phyloP scores from a whole-genome alignment of 495 filamentous ascomycete genomes.

The Clavariopsis aquatica region DNA sequence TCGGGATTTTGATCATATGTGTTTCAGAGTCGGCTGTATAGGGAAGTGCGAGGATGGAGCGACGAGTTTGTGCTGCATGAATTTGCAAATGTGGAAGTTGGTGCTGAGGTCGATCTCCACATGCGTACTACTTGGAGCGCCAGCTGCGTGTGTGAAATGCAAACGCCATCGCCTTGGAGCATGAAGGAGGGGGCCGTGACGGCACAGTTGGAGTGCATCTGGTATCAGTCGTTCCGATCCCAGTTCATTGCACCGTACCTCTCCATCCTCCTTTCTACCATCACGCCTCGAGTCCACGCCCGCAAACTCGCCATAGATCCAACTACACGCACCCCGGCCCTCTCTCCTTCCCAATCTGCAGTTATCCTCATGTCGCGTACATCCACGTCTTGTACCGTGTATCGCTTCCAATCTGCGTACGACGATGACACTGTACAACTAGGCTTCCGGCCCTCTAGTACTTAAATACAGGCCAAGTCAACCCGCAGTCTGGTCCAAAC shows the following conservation, averaged over 20 bases:
- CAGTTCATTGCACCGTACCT: neutral
- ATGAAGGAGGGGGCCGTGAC: conserved; percentile 1
- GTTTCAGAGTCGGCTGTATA: neutral
- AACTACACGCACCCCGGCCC: neutral
- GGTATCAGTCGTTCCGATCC: conserved; percentile 1
- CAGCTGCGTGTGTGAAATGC: neutral
- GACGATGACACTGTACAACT: neutral
- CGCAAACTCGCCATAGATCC: neutral
- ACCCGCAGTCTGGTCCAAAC: neutral
- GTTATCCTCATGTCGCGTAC: neutral
- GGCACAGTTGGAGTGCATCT: conserved; percentile 6
- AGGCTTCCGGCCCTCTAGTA: neutral
- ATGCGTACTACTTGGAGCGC: neutral
- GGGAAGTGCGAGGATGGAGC: neutral
- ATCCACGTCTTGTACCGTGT: neutral
- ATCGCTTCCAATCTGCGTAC: neutral
- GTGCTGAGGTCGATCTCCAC: too few relatives aligned
- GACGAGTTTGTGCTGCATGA: neutral
- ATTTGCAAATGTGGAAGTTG: neutral
- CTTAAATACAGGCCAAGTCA: too few relatives aligned
- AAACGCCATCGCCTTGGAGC: neutral
- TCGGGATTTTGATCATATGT: neutral
- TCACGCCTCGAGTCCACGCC: neutral
- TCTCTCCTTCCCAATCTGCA: neutral
- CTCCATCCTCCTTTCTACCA: neutral